Evolutionary conservation across 1,284 basidiomycete species (phyloP), one percentile per base, ranked within the genome.

Genomic region (Stereum hirsutum): DNA sequence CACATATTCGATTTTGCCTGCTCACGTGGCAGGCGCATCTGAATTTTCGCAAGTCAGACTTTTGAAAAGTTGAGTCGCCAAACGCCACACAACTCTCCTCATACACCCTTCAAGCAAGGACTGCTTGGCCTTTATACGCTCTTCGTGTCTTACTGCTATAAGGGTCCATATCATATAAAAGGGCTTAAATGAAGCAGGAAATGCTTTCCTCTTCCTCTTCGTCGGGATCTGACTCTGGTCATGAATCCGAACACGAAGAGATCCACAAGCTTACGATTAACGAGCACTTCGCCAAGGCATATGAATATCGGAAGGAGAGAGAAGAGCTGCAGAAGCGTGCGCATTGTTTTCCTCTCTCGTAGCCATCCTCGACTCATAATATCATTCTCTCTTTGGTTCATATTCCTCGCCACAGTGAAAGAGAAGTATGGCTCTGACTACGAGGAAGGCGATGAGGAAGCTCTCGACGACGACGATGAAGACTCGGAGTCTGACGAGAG

Each of bases 231-330:
- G 45, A 47, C 11, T 25, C 33, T 28, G 15, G 30, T 31, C 28
- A 20, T 3, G 72, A 75, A n/a, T n/a, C n/a, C 26, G 46, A 44
- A 12, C 49, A 52, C 17, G 65, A 66, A 32, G 61, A 62, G 26
- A 46, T 65, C 19, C 64, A 78, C 45, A 68, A 72, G 41, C 58
- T 90, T 35, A 86, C 80, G 0, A 75, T 91, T 49, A 91, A 92
- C 57, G 76, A 89, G 49, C 81, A 86, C 47, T 92, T 78, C 50
- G 88, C 87, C 10, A 88, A 87, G 50, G 87, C 86, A 1, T 92
- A 84, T 53, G 75, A 85, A 48, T 74, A 79, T 55, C 77, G 75
- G 53, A 92, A 91, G 56, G 84, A 90, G 55, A 71, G 85, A 27
- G 89, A 92, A 57, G 89, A 91, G 59, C 72, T 91, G 26, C 70